Evolutionary conservation across 371 early-diverging fungal genomes (phyloP).

Genomic region (Astathelohania contejeani): DNA sequence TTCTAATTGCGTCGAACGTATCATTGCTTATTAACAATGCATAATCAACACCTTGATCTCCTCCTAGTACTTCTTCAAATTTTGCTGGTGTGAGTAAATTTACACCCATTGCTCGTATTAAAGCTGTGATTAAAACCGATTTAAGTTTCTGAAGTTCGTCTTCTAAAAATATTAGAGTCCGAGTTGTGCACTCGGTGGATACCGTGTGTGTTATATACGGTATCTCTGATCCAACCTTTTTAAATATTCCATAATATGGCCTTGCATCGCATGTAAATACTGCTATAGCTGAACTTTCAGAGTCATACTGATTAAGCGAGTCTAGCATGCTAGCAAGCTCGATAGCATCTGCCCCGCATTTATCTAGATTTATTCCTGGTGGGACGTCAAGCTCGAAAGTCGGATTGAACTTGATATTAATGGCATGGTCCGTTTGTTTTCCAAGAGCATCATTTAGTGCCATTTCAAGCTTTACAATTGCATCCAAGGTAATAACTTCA

Average conservation of each 20-base stretch:
- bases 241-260: constrained; percentile 5
- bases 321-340: constrained; percentile 1
- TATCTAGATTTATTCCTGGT: constrained; percentile 8
- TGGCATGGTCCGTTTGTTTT: neutral
- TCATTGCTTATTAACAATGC: constrained; percentile 6
- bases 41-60: constrained; percentile 10
- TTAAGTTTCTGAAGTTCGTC: constrained; percentile 1
- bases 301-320: constrained; percentile 1
- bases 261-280: constrained; percentile 3
- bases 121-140: constrained; percentile 1
- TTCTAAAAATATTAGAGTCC: constrained; percentile 16
- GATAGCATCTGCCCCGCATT: neutral
- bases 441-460: neutral
- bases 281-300: neutral
- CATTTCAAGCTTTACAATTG: neutral
- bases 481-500: neutral
- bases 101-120: constrained; percentile 16
- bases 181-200: constrained; percentile 9
- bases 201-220: constrained; percentile 9
- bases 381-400: constrained; percentile 4
- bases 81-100: constrained; percentile 1
- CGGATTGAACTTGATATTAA: constrained; percentile 7
- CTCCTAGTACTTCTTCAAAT: constrained; percentile 14
- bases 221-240: neutral
- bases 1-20: neutral